Percentiles rank a stretch among this genome's conserved stretches.
These are phyloP conservation scores for Cryptosporidium meleagridis DNA, from an alignment of 169 alveolate genomes.

Conservation along the genomic window DNA sequence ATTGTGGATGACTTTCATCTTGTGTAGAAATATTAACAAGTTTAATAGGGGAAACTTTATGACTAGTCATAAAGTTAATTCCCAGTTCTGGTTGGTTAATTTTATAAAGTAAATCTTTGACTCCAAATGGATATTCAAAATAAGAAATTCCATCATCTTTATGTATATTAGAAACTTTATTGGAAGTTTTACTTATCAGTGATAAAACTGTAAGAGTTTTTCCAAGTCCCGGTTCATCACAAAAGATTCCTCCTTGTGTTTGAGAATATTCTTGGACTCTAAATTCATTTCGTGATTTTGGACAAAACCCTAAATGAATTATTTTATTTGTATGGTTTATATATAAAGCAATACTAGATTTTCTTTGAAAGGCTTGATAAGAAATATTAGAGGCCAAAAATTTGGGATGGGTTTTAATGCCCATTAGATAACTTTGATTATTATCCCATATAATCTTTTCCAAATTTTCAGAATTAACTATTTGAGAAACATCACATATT, in stretches of 20 bases:
- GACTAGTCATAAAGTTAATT: background rate
- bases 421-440: background rate
- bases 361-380: background rate
- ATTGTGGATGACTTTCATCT: no score
- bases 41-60: background rate
- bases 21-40: background rate
- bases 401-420: constrained; percentile 31
- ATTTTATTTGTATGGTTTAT: constrained; percentile 9
- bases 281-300: background rate
- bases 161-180: background rate
- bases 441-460: constrained; percentile 30
- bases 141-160: background rate
- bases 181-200: constrained; percentile 13
- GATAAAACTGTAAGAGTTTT: constrained; percentile 62
- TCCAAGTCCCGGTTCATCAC: constrained; percentile 74
- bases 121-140: constrained; percentile 54
- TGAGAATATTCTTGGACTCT: background rate
- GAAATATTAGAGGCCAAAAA: background rate
- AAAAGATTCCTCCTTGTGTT: constrained; percentile 52
- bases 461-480: background rate
- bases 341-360: constrained; percentile 1
- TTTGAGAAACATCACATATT: background rate
- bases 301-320: constrained; percentile 26
- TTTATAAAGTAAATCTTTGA: background rate
- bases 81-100: background rate